Evolutionary conservation across 2,329 filamentous ascomycete species (phyloP), one percentile per base, ranked within the genome.

Genomic region (Aspergillus texensis): DNA sequence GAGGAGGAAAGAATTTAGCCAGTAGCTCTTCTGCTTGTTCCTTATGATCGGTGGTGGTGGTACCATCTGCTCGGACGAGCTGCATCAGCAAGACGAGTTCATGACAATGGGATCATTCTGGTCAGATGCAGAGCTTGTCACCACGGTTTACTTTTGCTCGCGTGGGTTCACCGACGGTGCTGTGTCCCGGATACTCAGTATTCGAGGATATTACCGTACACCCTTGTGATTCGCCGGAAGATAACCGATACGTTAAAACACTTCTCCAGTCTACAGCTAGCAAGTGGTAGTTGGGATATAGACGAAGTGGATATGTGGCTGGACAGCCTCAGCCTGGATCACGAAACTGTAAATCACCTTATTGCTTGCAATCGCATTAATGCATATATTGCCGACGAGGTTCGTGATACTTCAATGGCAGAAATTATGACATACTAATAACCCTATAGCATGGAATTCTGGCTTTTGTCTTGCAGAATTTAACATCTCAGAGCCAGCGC

Each of bases 41-140:
- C n/a, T n/a, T n/a, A n/a, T n/a, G n/a, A n/a, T n/a, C n/a, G n/a
- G n/a, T n/a, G n/a, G n/a, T n/a, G n/a, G n/a, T n/a, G n/a, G n/a
- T n/a, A n/a, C n/a, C n/a, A n/a, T n/a, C n/a, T n/a, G n/a, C n/a
- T n/a, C n/a, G n/a, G n/a, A n/a, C n/a, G n/a, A n/a, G n/a, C 32
- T 34, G 32, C 32, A 34, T 34, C 32, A 34, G 32, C 32, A 34
- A 34, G 32, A 12, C 32, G 10, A 11, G 32, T 34, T 34, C 2
- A 32, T 58, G 63, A 55, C 1, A 56, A 60, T 34, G 63, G 61
- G 4, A 67, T 52, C 56, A 67, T 62, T 11, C 32, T 34, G 32
- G 32, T 34, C 32, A 34, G 57, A 59, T 26, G 46, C 24, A n/a
- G 57, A 59, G 57, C 43, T 59, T 26, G 39, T 59, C 21, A 46